Base-by-base conservation (phyloP, 495 filamentous ascomycete species). In the Aspergillus asperescens region DNA sequence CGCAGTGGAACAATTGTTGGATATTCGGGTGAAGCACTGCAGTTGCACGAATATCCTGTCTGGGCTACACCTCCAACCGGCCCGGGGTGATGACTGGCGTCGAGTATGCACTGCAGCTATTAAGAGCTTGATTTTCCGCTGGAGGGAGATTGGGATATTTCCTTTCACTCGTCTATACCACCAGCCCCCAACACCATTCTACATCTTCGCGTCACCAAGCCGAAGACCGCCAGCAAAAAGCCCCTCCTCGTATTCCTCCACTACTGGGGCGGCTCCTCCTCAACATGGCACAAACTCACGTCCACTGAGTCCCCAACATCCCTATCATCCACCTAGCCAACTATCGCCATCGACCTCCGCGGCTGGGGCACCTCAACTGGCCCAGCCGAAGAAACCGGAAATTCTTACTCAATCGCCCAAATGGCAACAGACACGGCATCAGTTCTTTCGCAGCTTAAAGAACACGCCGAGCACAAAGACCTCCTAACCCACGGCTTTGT, bases 211-310 rank as follows among this genome's bases (percentile, higher is more conserved):
- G 45, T 56, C 32, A 56, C 55, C 23, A 39, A 24, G 1, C 51
- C 52, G 12, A 10, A 34, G 2, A 34, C 34, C 10, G 13, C 12
- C 4, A 32, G 13, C 13, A 19, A 28, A 3, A 62, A 60, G 22
- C 62, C 65, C 6, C 50, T 68, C 1, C 49, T 75, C 4, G 52
- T 73, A 16, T 74, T 74, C 39, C 59, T 74, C 16, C 70, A 74
- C 49, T 72, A 75, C 60, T 74, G 71, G 70, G 73, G 73, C 31
- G 73, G 72, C 27, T 70, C 66, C 22, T 66, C 67, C 12, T 52
- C 43, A 1, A 73, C 71, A n/a, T 74, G 64, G 62, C 49, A 60
- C 52, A 60, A 63, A 12, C 50, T 73, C 31, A 66, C 58, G 6
- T 55, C 57, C 6, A 40, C 59, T 0, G 46, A 63, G 12, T 67